Conservation (phyloP, 768 basidiomycete species). For the Mycena sanguinolenta region DNA sequence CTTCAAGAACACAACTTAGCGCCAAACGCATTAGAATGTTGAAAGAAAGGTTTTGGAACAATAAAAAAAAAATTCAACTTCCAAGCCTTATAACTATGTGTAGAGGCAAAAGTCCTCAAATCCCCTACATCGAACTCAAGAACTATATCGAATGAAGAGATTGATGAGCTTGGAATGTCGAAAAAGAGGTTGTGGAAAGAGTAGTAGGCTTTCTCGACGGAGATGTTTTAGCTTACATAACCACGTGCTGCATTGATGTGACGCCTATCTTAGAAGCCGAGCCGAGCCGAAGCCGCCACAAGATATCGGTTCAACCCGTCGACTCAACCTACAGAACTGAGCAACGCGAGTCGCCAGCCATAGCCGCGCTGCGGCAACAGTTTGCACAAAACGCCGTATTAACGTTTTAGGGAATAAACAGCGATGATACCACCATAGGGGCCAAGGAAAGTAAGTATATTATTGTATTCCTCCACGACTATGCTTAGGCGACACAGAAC, state of each 20-base stretch:
- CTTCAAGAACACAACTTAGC: neutral
- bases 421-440: no score
- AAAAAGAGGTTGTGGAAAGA: conserved; percentile 9
- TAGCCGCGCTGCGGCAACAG: no score
- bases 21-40: neutral
- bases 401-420: no score
- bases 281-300: no score
- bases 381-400: no score
- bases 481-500: no score
- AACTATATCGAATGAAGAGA: neutral
- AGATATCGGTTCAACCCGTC: no score
- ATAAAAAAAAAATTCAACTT: conserved; percentile 2
- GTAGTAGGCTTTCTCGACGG: neutral
- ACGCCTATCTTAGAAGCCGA: conserved; percentile 19
- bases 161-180: neutral
- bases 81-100: neutral
- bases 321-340: no score
- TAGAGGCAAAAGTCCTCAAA: neutral
- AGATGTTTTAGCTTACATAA: conserved; percentile 11
- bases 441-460: no score
- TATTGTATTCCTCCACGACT: no score
- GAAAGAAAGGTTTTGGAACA: neutral
- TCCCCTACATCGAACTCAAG: conserved; percentile 1
- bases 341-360: no score
- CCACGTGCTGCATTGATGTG: conserved; percentile 1